These are phyloP conservation scores for Cyphellophora europaea DNA, from an alignment of 2,329 filamentous ascomycete species.

Conservation along the genomic window DNA sequence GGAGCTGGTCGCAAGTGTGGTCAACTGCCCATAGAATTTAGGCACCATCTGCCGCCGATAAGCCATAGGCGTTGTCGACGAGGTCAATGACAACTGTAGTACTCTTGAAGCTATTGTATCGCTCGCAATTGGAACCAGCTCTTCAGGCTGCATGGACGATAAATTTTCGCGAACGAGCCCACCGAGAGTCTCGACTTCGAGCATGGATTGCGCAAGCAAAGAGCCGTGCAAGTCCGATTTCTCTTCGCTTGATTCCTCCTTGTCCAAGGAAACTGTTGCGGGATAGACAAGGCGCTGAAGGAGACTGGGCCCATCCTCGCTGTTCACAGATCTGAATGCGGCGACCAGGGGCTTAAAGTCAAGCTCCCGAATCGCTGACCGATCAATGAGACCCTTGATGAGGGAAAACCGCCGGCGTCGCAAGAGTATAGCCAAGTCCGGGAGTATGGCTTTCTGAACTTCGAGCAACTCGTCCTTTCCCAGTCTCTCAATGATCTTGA, in stretches of 20 bases:
- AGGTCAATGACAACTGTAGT: conserved; percentile 53
- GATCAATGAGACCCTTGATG: conserved; percentile 72
- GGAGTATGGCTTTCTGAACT: conserved; percentile 61
- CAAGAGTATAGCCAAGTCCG: conserved; percentile 64
- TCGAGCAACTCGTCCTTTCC: conserved; percentile 75
- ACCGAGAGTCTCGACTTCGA: conserved; percentile 62
- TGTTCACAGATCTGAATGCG: conserved; percentile 49
- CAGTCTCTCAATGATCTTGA: conserved; percentile 70
- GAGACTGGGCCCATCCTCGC: conserved; percentile 39
- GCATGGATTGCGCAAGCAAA: conserved; percentile 69
- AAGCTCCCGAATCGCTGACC: conserved; percentile 60
- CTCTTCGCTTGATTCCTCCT: conserved; percentile 1
- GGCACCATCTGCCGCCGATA: conserved; percentile 56
- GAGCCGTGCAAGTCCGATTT: conserved; percentile 58
- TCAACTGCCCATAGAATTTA: conserved; percentile 52
- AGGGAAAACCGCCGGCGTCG: conserved; percentile 68
- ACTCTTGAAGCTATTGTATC: conserved; percentile 52
- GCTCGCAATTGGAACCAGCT: conserved; percentile 56
- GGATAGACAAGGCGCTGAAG: conserved; percentile 53
- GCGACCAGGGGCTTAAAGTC: conserved; percentile 47
- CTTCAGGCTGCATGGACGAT: conserved; percentile 46
- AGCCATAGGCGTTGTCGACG: conserved; percentile 34
- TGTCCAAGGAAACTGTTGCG: conserved; percentile 26
- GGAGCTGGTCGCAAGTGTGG: conserved; percentile 50
- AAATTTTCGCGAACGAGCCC: conserved; percentile 67